Percentiles rank a stretch among this genome's conserved stretches.
These are phyloP conservation scores for Middelhovenomyces tepae DNA, from an alignment of 805 yeast genomes.

Conservation along the genomic window DNA sequence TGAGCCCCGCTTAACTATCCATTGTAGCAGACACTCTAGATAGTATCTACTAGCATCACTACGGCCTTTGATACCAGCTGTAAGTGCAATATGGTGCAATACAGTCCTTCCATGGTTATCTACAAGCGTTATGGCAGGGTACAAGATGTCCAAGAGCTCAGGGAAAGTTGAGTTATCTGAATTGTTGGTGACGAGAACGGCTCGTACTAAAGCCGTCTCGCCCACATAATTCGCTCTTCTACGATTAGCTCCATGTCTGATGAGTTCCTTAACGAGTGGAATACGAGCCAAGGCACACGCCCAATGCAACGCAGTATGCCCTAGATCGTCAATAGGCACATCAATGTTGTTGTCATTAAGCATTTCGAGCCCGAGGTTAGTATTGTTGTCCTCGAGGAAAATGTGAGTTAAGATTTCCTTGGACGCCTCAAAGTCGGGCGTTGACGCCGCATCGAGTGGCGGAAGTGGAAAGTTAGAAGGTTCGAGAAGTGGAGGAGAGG, in stretches of 20 bases:
- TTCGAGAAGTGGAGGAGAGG: no score
- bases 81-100: constrained; percentile 75
- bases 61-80: constrained; percentile 70
- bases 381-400: constrained; percentile 37
- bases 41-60: constrained; percentile 67
- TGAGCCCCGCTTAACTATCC: constrained; percentile 57
- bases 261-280: constrained; percentile 57
- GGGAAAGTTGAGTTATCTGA: constrained; percentile 72
- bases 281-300: constrained; percentile 84
- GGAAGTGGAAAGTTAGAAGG: background rate
- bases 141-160: constrained; percentile 58
- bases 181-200: constrained; percentile 76
- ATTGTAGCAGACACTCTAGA: constrained; percentile 60
- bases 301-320: constrained; percentile 93
- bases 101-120: constrained; percentile 73
- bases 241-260: constrained; percentile 58
- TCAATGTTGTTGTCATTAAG: constrained; percentile 49
- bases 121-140: constrained; percentile 58
- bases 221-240: constrained; percentile 72
- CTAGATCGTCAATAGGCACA: constrained; percentile 85
- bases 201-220: constrained; percentile 77
- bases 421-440: constrained; percentile 31
- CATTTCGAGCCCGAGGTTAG: constrained; percentile 24
- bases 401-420: constrained; percentile 42
- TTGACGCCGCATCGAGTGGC: constrained; percentile 1